Percentiles rank a stretch among this genome's conserved stretches.
These are phyloP conservation scores for Tricholoma hemisulphureum DNA, from an alignment of 768 basidiomycete species.

Conservation along the genomic window DNA sequence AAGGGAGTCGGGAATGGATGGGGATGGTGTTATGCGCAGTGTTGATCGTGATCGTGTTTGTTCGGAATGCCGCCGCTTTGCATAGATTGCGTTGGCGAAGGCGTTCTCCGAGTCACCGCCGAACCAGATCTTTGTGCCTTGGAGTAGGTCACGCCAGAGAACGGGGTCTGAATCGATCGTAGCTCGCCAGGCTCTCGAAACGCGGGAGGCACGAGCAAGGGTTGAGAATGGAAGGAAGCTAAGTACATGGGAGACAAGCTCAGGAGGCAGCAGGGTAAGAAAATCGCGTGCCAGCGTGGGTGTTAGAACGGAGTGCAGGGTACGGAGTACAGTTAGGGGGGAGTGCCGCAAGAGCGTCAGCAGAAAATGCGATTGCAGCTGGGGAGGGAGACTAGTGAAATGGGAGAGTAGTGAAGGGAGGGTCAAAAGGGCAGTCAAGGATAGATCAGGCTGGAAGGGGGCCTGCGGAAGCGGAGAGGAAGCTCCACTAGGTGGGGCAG, in stretches of 20 bases:
- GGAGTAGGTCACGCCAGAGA: slow-evolving; percentile 85
- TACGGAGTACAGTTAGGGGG: slow-evolving; percentile 86
- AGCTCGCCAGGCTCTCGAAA: slow-evolving; percentile 86
- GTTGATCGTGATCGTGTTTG: slow-evolving; percentile 22
- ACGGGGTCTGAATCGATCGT: slow-evolving; percentile 89
- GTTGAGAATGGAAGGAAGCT: slow-evolving; percentile 80
- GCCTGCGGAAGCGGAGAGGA: slow-evolving; percentile 68
- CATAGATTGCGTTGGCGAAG: slow-evolving; percentile 70
- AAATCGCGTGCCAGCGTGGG: slow-evolving; percentile 95
- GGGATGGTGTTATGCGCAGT: background rate
- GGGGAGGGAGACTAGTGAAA: slow-evolving; percentile 75
- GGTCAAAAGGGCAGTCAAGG: slow-evolving; percentile 80
- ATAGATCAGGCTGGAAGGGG: slow-evolving; percentile 78
- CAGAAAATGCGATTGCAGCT: slow-evolving; percentile 89
- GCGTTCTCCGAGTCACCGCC: slow-evolving; percentile 81
- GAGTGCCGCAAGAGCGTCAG: slow-evolving; percentile 91
- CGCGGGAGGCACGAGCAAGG: slow-evolving; percentile 83
- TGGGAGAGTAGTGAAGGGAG: slow-evolving; percentile 81
- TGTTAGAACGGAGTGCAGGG: slow-evolving; percentile 82
- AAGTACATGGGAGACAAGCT: slow-evolving; percentile 87
- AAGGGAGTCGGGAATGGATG: slow-evolving; percentile 41
- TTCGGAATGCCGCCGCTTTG: slow-evolving; percentile 50
- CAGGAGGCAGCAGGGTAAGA: slow-evolving; percentile 85
- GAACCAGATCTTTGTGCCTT: slow-evolving; percentile 84
- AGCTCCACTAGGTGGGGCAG: slow-evolving; percentile 75